Evolutionary conservation across 2,329 filamentous ascomycete genomes (phyloP), one percentile per base, ranked within the genome.

Genomic region (Sclerotinia nivalis): DNA sequence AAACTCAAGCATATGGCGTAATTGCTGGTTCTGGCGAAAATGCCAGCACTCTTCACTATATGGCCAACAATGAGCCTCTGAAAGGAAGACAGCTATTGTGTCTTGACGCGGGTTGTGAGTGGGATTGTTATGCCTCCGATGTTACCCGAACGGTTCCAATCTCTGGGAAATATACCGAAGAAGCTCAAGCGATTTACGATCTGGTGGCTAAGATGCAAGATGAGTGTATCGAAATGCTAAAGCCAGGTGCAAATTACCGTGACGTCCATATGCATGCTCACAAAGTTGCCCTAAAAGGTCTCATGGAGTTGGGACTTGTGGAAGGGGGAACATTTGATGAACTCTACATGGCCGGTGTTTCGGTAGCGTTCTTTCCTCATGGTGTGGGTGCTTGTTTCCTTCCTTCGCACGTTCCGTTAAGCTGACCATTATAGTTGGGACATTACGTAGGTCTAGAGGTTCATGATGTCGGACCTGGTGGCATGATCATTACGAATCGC

Each of bases 121-220:
- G 89, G 81, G 82, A 89, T 62, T 90, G 91, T 75, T 98, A 99
- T 79, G 93, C 93, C 43, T 92, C 91, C 70, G 95, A 98, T 79
- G 89, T 98, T 40, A 98, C 96, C 0, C 88, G 95, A 50, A 96
- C 94, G 0, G 88, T 97, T 74, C 95, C 95, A 6, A 81, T 97
- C 31, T 86, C 85, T 20, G 91, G 92, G 8, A 82, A 82, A 0
- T 97, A 93, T 74, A 87, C 88, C 0, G 79, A 84, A 20, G 91
- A 95, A 78, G 89, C 90, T 0, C 85, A 86, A 61, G 86, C 87
- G 13, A 89, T 97, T 66, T 94, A 97, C 78, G 84, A 87, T 59
- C 84, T 96, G 37, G 94, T 97, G 4, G 84, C 91, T 74, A 83
- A 86, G 71, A 97, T 97, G 93, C 94, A 97, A 80, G 83, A 85